Base-by-base conservation (phyloP, 163 green algal species). In the Chlamydomonas reinhardtii region DNA sequence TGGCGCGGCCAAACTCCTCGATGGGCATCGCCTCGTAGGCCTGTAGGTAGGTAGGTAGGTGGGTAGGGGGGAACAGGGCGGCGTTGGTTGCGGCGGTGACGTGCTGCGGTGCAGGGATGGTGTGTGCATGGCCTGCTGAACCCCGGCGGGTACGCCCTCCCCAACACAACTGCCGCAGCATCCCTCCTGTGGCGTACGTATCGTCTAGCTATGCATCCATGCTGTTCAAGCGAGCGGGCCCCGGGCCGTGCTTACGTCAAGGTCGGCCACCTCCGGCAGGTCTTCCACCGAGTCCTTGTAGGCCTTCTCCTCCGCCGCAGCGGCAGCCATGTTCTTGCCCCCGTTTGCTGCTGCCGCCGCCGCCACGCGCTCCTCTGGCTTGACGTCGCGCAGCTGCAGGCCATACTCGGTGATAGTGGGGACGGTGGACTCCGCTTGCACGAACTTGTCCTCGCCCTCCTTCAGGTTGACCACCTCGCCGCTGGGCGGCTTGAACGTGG, bases 21-120 rank as follows among this genome's bases (percentile, higher is more conserved):
- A 99, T 93, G 5, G 98, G 98, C 94, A 99, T 98, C 32, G 85
- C 86, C 39, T 98, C 96, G 80, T 99, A 99, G 11, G 91, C 94
- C 70, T 98, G 91, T 37, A 11, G 22, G 27, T 3, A 4, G 39
- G 32, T 15, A 1, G 17, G n/a, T 5, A 2, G 48, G 56, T 29
- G 20, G 56, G 56, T 6, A 25, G 17, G 8, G 19, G 56, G 56
- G 56, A 64, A 12, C 8, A 64, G 5, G 56, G 56, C 5, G 56
- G 56, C 17, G 17, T n/a, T n/a, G n/a, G n/a, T n/a, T n/a, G n/a
- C n/a, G n/a, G n/a, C n/a, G n/a, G n/a, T n/a, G n/a, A n/a, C n/a
- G n/a, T n/a, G n/a, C n/a, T n/a, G n/a, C n/a, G n/a, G n/a, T n/a
- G n/a, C n/a, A n/a, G n/a, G n/a, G n/a, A n/a, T n/a, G n/a, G n/a